Evolutionary conservation across 805 yeast species (phyloP).

Genomic region (Wickerhamiella sorbophila): DNA sequence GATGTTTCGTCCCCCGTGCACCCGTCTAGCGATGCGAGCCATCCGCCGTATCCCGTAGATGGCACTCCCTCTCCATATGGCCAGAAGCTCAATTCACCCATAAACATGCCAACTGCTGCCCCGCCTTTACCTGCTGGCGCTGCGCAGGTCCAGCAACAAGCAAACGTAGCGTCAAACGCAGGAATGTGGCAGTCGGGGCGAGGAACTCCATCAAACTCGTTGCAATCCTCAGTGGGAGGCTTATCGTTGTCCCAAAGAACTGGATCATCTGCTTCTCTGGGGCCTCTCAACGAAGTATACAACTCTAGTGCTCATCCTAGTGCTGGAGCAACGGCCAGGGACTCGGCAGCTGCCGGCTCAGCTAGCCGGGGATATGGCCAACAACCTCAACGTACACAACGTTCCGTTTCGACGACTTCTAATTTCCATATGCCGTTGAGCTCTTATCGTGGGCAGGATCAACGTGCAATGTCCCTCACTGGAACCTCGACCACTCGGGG

Average conservation of each 20-base stretch:
- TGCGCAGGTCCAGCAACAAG: background rate
- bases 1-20: background rate
- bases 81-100: background rate
- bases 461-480: conserved; percentile 5
- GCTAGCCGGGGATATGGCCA: background rate
- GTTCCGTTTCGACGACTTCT: conserved; percentile 14
- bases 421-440: conserved; percentile 3
- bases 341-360: background rate
- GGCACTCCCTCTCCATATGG: background rate
- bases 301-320: background rate
- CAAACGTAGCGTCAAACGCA: background rate
- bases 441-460: conserved; percentile 1
- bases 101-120: too few relatives aligned
- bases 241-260: background rate
- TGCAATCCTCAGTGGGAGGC: background rate
- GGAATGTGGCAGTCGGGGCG: background rate
- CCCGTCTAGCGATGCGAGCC: background rate
- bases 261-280: background rate
- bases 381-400: conserved; percentile 9
- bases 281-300: background rate
- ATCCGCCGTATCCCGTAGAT: background rate
- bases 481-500: conserved; percentile 15
- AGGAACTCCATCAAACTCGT: background rate
- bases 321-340: background rate
- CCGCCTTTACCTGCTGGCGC: background rate